Evolutionary conservation across 2,329 filamentous ascomycete species (phyloP).

Genomic region (Penicillium hordei): DNA sequence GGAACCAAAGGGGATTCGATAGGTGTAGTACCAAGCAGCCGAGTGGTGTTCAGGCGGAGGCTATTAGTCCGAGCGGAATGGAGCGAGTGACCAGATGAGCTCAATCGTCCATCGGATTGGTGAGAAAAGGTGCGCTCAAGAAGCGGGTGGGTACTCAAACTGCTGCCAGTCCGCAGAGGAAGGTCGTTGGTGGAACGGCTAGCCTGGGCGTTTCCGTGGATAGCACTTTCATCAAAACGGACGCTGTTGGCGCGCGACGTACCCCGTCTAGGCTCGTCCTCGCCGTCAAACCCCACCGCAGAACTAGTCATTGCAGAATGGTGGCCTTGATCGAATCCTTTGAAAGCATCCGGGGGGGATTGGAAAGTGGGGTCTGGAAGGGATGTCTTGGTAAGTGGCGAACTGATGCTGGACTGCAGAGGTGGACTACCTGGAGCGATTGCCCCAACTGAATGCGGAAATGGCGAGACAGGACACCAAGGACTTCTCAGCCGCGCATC

Average conservation of each 20-base stretch:
- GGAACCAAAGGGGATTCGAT: conserved; percentile 72
- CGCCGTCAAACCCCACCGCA: conserved; percentile 79
- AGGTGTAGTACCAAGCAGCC: conserved; percentile 61
- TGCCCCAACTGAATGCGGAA: conserved; percentile 80
- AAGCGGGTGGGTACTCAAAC: conserved; percentile 74
- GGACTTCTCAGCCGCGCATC: conserved; percentile 73
- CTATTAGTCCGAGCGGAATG: conserved; percentile 83
- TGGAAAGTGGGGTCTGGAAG: conserved; percentile 72
- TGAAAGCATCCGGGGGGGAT: conserved; percentile 79
- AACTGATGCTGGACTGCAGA: conserved; percentile 3
- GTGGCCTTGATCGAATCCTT: conserved; percentile 81
- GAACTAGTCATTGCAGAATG: conserved; percentile 71
- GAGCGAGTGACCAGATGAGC: conserved; percentile 80
- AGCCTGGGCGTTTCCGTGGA: conserved; percentile 82
- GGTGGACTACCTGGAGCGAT: conserved; percentile 78
- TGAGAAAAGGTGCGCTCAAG: conserved; percentile 90
- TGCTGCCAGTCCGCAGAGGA: conserved; percentile 73
- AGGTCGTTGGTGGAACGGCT: conserved; percentile 83
- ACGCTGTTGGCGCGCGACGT: conserved; percentile 95
- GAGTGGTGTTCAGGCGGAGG: conserved; percentile 72
- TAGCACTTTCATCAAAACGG: conserved; percentile 92
- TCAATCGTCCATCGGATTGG: conserved; percentile 93
- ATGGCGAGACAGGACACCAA: conserved; percentile 82
- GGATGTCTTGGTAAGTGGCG: conserved; percentile 10
- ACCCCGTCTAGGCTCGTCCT: conserved; percentile 81